These are phyloP conservation scores for Craterostigma plantagineum DNA, from an alignment of 257 asterid genomes.

Conservation along the genomic window DNA sequence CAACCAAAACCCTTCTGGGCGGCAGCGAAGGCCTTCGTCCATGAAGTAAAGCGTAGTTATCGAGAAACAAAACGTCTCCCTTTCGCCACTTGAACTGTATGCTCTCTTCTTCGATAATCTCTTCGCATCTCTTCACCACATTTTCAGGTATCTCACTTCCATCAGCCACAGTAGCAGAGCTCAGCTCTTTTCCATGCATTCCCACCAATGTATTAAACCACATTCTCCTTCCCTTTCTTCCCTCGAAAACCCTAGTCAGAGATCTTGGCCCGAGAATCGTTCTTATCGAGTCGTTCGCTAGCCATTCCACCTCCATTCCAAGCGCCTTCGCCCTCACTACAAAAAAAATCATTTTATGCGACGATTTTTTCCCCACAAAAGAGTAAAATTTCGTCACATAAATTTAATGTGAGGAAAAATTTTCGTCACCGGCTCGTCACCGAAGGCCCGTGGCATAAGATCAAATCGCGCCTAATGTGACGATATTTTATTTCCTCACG, in stretches of 20 bases:
- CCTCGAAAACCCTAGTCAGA: conserved; percentile 55
- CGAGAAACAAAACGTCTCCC: conserved; percentile 62
- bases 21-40: conserved; percentile 72
- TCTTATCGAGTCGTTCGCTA: conserved; percentile 39
- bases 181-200: conserved; percentile 70
- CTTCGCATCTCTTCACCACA: conserved; percentile 52
- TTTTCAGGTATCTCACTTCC: conserved; percentile 41
- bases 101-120: conserved; percentile 81
- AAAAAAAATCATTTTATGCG: no score
- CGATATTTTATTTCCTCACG: no score
- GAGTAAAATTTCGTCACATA: no score
- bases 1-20: conserved; percentile 65
- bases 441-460: no score
- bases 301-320: conserved; percentile 85
- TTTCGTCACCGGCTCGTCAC: no score
- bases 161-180: conserved; percentile 68
- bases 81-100: conserved; percentile 82
- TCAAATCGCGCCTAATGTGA: no score
- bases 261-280: conserved; percentile 42
- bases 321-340: conserved; percentile 49
- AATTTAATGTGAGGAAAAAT: no score
- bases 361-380: no score
- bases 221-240: conserved; percentile 64
- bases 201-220: conserved; percentile 83
- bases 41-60: conserved; percentile 54